Evolutionary conservation across 2,329 filamentous ascomycete species (phyloP).

Genomic region (Mariannaea elegans): DNA sequence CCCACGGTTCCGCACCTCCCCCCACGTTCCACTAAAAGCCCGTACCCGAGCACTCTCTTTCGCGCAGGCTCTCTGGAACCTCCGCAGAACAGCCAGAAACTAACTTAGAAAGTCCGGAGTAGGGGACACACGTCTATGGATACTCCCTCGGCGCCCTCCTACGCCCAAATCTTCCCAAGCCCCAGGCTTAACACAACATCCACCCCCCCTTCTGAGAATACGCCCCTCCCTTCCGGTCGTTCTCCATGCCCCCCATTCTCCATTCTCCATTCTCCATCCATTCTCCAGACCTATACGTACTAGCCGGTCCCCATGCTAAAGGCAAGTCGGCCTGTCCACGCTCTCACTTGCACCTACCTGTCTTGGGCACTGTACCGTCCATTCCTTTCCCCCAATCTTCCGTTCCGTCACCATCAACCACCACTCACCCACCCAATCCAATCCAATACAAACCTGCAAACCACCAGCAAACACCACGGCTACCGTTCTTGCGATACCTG

Average conservation of each 20-base stretch:
- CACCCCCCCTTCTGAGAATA: constrained; percentile 1
- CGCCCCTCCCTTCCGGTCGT: constrained; percentile 17
- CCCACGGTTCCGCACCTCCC: constrained; percentile 7
- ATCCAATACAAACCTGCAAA: constrained; percentile 26
- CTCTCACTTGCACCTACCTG: constrained; percentile 14
- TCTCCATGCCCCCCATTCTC: constrained; percentile 13
- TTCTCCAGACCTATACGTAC: constrained; percentile 21
- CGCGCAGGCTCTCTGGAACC: constrained; percentile 6
- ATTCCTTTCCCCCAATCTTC: constrained; percentile 35
- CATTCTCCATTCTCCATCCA: constrained; percentile 19
- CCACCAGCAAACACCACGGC: constrained; percentile 38
- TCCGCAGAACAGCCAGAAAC: neutral
- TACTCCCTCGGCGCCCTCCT: constrained; percentile 7
- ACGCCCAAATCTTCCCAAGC: neutral
- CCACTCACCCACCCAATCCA: constrained; percentile 23
- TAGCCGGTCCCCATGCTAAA: constrained; percentile 18
- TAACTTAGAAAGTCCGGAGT: too few species aligned
- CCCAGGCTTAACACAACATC: neutral
- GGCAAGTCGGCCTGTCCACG: constrained; percentile 16
- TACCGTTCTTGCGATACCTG: constrained; percentile 35
- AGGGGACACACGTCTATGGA: neutral
- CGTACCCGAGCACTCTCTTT: constrained; percentile 11
- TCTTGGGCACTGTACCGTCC: constrained; percentile 33
- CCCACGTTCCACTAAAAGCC: constrained; percentile 25
- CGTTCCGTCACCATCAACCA: constrained; percentile 30